A percentile compares a stretch with the other conserved stretches of the same genome.
These are phyloP conservation scores for Candida sojae DNA, from an alignment of 1,139 yeast species.

Conservation along the genomic window DNA sequence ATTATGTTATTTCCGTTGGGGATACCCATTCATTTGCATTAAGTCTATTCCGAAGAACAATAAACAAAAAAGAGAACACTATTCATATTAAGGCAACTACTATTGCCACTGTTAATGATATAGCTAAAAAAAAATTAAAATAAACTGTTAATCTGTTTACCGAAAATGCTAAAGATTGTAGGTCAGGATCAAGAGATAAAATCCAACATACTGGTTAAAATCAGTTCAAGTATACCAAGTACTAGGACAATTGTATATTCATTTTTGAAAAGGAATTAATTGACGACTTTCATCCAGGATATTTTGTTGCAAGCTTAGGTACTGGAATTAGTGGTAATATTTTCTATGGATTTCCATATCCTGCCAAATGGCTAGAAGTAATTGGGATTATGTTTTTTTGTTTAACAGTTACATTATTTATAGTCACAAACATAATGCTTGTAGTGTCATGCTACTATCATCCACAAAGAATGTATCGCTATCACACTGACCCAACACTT, in stretches of 20 bases:
- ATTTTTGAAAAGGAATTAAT: slow-evolving; percentile 9
- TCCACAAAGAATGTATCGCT: slow-evolving; percentile 29
- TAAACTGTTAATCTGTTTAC: no score
- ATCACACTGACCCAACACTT: slow-evolving; percentile 45
- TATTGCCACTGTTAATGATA: no score
- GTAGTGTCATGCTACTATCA: slow-evolving; percentile 6
- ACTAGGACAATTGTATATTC: neutral
- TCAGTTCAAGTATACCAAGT: neutral
- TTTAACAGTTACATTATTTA: slow-evolving; percentile 33
- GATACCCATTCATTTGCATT: neutral
- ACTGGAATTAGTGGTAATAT: slow-evolving; percentile 69
- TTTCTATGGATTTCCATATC: slow-evolving; percentile 65
- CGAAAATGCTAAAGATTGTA: no score
- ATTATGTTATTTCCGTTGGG: neutral
- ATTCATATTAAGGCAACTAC: no score
- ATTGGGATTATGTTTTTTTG: slow-evolving; percentile 57
- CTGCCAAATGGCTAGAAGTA: slow-evolving; percentile 57
- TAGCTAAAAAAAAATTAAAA: no score
- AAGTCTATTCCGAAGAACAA: neutral
- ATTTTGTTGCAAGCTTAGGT: slow-evolving; percentile 79
- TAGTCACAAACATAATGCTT: slow-evolving; percentile 25
- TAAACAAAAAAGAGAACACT: neutral
- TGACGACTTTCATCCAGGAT: slow-evolving; percentile 39
- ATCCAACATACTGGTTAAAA: neutral
- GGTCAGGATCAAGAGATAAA: neutral